These are phyloP conservation scores for Dovyalis caffra DNA, from an alignment of 345 rosid species.

Conservation along the genomic window DNA sequence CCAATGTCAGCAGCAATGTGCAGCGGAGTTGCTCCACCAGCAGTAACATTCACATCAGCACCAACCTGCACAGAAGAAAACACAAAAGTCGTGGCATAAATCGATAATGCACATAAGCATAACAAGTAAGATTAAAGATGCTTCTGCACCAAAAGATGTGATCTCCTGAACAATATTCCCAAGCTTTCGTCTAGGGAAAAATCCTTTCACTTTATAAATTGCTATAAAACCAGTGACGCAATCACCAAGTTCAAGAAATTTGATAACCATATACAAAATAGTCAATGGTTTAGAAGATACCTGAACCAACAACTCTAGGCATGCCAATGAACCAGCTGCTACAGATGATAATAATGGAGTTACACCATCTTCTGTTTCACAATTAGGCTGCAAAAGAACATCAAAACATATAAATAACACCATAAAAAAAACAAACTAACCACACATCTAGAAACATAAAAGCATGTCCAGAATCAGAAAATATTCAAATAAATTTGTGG, in stretches of 20 bases:
- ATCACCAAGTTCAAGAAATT: not conserved
- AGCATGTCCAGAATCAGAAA: not conserved
- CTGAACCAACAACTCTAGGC: constrained; percentile 76
- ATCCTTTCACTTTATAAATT: not conserved
- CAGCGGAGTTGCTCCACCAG: constrained; percentile 93
- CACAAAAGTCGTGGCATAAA: constrained; percentile 3
- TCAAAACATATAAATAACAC: not conserved
- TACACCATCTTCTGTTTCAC: constrained; percentile 78
- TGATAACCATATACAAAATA: not conserved
- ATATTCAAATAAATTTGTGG: not conserved
- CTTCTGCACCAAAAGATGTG: not conserved
- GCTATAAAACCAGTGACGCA: not conserved
- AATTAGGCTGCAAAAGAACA: constrained; percentile 68
- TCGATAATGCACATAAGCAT: not conserved
- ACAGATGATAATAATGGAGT: constrained; percentile 88
- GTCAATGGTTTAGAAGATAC: constrained; percentile 26
- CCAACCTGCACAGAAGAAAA: constrained; percentile 59
- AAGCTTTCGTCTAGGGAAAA: not conserved
- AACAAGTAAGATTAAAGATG: not conserved
- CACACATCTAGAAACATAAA: not conserved
- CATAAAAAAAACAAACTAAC: not conserved
- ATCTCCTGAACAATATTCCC: not conserved
- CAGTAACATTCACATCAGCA: constrained; percentile 66
- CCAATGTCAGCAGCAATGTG: constrained; percentile 89
- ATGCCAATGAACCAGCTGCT: constrained; percentile 80